phyloP scores from a whole-genome alignment of 148 eudicot species.

The Nyssa sinensis region DNA sequence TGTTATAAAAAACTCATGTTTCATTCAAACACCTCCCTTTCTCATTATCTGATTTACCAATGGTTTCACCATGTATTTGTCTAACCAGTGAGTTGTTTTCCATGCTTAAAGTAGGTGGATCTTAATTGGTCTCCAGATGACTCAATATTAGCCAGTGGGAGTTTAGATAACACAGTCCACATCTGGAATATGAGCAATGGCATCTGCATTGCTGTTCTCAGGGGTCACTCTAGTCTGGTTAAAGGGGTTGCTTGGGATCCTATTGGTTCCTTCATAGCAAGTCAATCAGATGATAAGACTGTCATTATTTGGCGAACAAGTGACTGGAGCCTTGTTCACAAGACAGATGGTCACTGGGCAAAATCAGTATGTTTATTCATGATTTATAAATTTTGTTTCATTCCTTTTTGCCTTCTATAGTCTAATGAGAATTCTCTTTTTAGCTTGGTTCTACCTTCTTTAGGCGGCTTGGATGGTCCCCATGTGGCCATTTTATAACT shows the following conservation, averaged over 20 bases:
- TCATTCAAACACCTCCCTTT: neutral
- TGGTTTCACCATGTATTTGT: constrained; percentile 17
- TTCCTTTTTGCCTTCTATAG: constrained; percentile 6
- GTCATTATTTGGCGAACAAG: constrained; percentile 95
- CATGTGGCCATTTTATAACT: constrained; percentile 95
- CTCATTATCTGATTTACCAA: neutral
- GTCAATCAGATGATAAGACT: constrained; percentile 97
- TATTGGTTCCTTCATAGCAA: constrained; percentile 94
- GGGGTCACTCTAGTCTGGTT: constrained; percentile 97
- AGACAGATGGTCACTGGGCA: constrained; percentile 97
- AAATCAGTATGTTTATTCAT: constrained; percentile 74
- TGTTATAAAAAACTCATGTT: neutral
- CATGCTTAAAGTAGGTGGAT: constrained; percentile 98
- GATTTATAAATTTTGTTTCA: constrained; percentile 14
- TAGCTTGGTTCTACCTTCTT: constrained; percentile 99
- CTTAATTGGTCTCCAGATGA: constrained; percentile 99
- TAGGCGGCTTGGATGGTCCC: constrained; percentile 99
- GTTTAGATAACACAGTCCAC: constrained; percentile 91
- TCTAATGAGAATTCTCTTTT: constrained; percentile 20
- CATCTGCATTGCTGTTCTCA: constrained; percentile 89
- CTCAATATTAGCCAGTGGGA: constrained; percentile 89
- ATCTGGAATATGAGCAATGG: constrained; percentile 95
- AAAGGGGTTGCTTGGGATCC: constrained; percentile 99
- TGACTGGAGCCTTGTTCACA: constrained; percentile 98
- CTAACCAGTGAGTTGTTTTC: constrained; percentile 47